These are phyloP conservation scores for Boletus patriciae DNA, from an alignment of 768 basidiomycete genomes.

Conservation along the genomic window DNA sequence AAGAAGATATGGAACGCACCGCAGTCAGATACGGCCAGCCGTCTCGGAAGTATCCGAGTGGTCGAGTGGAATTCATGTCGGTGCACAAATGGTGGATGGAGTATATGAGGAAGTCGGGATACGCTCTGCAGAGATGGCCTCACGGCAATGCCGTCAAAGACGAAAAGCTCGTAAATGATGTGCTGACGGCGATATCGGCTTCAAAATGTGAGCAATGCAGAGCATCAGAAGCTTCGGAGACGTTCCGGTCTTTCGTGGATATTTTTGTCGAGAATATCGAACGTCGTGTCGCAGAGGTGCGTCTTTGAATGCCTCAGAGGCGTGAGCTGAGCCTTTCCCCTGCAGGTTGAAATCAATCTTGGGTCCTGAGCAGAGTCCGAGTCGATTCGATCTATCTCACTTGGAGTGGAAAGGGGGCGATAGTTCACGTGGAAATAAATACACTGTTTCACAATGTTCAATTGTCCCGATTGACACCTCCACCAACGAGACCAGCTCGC, in stretches of 20 bases:
- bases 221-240: neutral
- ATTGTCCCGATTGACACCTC: slow-evolving; percentile 21
- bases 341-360: slow-evolving; percentile 14
- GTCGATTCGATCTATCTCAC: neutral
- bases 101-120: slow-evolving; percentile 15
- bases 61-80: neutral
- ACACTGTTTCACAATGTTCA: slow-evolving; percentile 15
- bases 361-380: neutral
- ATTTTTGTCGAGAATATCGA: slow-evolving; percentile 10
- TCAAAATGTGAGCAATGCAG: slow-evolving; percentile 5
- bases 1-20: neutral
- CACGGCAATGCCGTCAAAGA: slow-evolving; percentile 1
- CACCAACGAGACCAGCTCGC: slow-evolving; percentile 38
- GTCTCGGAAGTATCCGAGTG: slow-evolving; percentile 1
- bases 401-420: slow-evolving; percentile 8
- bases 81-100: slow-evolving; percentile 17
- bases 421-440: slow-evolving; percentile 12
- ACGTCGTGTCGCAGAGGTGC: slow-evolving; percentile 5
- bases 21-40: neutral
- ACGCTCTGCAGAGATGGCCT: slow-evolving; percentile 1
- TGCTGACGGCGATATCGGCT: neutral
- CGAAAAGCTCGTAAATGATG: neutral
- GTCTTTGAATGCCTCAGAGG: neutral
- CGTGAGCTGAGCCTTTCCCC: neutral
- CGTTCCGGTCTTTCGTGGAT: slow-evolving; percentile 13